Evolutionary conservation across 1,139 yeast genomes (phyloP).

Genomic region (Saccharomyces hybrid): DNA sequence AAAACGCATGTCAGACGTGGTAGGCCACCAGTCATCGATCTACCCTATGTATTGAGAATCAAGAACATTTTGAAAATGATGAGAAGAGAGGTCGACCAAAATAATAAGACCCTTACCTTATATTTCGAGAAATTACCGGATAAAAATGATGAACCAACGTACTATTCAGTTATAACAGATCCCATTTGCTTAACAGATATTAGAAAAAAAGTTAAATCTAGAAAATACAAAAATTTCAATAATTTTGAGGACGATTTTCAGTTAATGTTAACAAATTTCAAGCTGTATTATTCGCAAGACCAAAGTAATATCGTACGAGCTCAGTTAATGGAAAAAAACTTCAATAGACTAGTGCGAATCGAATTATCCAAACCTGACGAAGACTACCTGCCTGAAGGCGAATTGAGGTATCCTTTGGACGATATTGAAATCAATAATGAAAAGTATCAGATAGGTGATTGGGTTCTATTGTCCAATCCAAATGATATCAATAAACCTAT

Average conservation of each 20-base stretch:
- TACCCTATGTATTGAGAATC: conserved; percentile 88
- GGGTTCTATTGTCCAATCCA: conserved; percentile 83
- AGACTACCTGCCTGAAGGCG: conserved; percentile 63
- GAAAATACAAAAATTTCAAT: conserved; percentile 73
- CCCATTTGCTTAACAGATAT: conserved; percentile 82
- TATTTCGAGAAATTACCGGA: conserved; percentile 83
- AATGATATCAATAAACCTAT: too few relatives aligned
- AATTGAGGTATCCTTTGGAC: conserved; percentile 72
- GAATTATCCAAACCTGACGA: conserved; percentile 79
- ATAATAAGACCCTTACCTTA: conserved; percentile 43
- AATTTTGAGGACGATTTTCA: conserved; percentile 70
- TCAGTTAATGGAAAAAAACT: conserved; percentile 51
- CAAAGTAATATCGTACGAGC: conserved; percentile 56
- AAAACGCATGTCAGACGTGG: conserved; percentile 57
- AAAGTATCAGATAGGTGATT: conserved; percentile 81
- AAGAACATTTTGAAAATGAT: conserved; percentile 76
- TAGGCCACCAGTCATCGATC: conserved; percentile 91
- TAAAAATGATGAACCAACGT: conserved; percentile 54
- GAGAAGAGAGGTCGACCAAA: conserved; percentile 60
- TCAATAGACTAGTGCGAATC: conserved; percentile 52
- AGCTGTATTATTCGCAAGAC: conserved; percentile 53
- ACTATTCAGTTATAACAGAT: conserved; percentile 53
- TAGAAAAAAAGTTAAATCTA: conserved; percentile 74
- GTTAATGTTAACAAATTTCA: conserved; percentile 68
- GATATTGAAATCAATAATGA: conserved; percentile 64